phyloP scores from a whole-genome alignment of 345 rosid species.

The Excoecaria agallocha region DNA sequence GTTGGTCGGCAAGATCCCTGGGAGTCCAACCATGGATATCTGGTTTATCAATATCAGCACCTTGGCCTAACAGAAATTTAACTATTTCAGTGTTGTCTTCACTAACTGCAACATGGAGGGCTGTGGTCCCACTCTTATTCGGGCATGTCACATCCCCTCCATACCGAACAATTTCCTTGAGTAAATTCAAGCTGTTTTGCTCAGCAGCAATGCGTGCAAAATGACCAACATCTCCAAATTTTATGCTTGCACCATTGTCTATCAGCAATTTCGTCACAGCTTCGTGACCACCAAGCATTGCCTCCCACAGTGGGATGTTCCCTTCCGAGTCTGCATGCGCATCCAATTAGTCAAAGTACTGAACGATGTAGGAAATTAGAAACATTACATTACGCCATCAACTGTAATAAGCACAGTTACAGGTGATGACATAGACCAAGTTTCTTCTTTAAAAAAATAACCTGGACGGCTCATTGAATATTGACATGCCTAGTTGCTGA shows the following conservation, averaged over 20 bases:
- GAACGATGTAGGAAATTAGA: background rate
- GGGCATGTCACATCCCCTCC: conserved; percentile 64
- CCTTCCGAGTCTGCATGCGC: conserved; percentile 61
- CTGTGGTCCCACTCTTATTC: conserved; percentile 53
- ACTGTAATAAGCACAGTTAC: background rate
- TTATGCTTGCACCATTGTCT: conserved; percentile 46
- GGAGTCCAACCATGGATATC: conserved; percentile 71
- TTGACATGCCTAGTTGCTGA: background rate
- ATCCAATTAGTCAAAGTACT: background rate
- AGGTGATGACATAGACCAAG: background rate
- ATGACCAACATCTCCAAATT: conserved; percentile 65
- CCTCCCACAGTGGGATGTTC: conserved; percentile 79
- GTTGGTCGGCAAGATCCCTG: conserved; percentile 74
- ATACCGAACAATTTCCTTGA: conserved; percentile 44
- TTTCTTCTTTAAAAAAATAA: too few species aligned
- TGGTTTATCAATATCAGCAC: conserved; percentile 60
- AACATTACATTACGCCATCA: background rate
- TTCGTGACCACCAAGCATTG: conserved; percentile 61
- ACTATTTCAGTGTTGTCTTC: conserved; percentile 71
- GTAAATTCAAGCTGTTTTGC: conserved; percentile 56
- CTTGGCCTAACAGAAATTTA: conserved; percentile 58
- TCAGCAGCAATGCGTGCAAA: conserved; percentile 75
- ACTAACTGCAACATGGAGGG: conserved; percentile 78
- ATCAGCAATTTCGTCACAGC: conserved; percentile 43
- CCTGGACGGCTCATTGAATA: too few species aligned